These are phyloP conservation scores for Lactarius vividus DNA, from an alignment of 768 basidiomycete genomes.

Conservation along the genomic window DNA sequence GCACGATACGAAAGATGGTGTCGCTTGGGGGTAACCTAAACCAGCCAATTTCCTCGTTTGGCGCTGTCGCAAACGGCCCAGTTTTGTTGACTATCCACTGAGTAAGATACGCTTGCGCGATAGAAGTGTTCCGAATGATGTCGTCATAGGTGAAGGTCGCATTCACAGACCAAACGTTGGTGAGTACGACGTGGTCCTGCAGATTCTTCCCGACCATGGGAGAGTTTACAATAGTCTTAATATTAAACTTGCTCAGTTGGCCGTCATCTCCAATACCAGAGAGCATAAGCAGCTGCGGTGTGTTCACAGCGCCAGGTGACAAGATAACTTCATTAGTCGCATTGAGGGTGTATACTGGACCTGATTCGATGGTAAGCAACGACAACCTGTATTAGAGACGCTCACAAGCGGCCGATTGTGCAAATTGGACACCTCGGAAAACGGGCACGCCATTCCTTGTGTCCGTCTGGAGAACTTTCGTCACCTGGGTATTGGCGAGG, in stretches of 20 bases:
- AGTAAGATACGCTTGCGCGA: background rate
- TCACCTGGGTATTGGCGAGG: constrained; percentile 9
- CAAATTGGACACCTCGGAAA: constrained; percentile 13
- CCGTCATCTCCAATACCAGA: constrained; percentile 29
- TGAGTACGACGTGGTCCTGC: constrained; percentile 32
- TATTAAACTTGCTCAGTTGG: constrained; percentile 18
- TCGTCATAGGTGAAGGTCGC: constrained; percentile 22
- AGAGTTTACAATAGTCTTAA: constrained; percentile 32
- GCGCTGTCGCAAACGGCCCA: constrained; percentile 18
- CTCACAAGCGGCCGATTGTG: constrained; percentile 1
- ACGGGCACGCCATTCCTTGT: background rate
- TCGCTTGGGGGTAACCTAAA: constrained; percentile 26
- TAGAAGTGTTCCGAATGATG: background rate
- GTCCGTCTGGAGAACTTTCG: background rate
- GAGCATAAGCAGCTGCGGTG: constrained; percentile 29
- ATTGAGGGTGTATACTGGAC: background rate
- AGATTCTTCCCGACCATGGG: constrained; percentile 36
- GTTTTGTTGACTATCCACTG: constrained; percentile 13
- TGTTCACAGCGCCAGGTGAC: constrained; percentile 26
- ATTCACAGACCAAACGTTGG: constrained; percentile 19
- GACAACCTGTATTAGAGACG: too few species aligned
- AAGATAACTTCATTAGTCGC: constrained; percentile 24
- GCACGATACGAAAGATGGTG: constrained; percentile 9
- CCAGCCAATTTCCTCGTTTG: constrained; percentile 29
- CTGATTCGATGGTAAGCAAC: background rate